These are phyloP conservation scores for Rhizophlyctis rosea DNA, from an alignment of 192 early-diverging fungal genomes.

Conservation along the genomic window DNA sequence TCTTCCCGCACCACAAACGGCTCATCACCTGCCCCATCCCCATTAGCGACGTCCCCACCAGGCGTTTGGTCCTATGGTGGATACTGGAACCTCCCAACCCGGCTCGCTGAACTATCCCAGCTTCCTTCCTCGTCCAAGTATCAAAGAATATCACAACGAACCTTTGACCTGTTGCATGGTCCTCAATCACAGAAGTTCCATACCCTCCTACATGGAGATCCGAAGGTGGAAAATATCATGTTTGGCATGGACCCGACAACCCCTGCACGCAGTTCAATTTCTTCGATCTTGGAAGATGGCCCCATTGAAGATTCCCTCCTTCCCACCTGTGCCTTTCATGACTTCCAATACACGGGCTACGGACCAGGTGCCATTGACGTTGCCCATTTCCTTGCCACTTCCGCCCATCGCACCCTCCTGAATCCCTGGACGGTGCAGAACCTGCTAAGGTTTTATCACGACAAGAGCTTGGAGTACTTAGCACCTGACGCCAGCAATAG, in stretches of 20 bases:
- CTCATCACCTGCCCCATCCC: neutral
- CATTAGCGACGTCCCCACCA: neutral
- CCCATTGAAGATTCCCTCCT: too few relatives aligned
- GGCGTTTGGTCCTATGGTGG: slow-evolving; percentile 22
- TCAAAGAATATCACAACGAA: neutral
- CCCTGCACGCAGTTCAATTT: too few relatives aligned
- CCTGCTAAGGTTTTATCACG: slow-evolving; percentile 11
- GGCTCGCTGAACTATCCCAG: slow-evolving; percentile 18
- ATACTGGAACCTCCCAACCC: slow-evolving; percentile 37
- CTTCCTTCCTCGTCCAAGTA: slow-evolving; percentile 2
- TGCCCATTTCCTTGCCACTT: slow-evolving; percentile 25
- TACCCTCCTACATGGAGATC: slow-evolving; percentile 35
- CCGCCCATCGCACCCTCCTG: slow-evolving; percentile 1
- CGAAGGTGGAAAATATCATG: slow-evolving; percentile 34
- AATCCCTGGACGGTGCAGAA: too few relatives aligned
- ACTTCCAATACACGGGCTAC: slow-evolving; percentile 35
- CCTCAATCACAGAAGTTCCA: neutral
- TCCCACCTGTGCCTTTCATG: slow-evolving; percentile 22
- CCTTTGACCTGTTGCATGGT: neutral
- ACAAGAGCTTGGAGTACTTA: too few relatives aligned
- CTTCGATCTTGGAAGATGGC: too few relatives aligned
- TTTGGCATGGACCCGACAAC: slow-evolving; percentile 1
- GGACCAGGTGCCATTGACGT: slow-evolving; percentile 31
- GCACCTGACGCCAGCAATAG: neutral
- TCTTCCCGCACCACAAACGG: too few relatives aligned